Conservation (phyloP, 164 flowering plant species). For the Malania oleifera region DNA sequence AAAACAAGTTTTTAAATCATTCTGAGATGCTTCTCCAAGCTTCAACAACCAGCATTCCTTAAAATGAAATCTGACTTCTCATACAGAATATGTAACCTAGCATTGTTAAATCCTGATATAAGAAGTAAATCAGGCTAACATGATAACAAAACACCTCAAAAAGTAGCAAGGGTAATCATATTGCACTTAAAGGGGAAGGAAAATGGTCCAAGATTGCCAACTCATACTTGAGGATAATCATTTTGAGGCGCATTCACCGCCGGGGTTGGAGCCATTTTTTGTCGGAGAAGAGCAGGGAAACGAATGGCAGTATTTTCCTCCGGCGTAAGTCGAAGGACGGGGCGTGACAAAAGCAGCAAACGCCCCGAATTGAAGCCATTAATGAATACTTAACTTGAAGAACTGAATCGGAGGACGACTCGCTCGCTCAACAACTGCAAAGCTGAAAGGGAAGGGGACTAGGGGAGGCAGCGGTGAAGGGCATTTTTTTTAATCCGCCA, state of each 20-base stretch:
- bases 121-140: not conserved
- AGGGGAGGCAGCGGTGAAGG: no score
- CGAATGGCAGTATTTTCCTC: constrained; percentile 1
- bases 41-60: not conserved
- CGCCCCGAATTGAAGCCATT: constrained; percentile 48
- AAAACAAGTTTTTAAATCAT: not conserved
- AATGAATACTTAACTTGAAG: not conserved
- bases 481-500: constrained; percentile 35
- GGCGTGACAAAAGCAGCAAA: constrained; percentile 34
- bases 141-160: not conserved
- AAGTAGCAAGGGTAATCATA: not conserved
- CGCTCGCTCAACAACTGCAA: not conserved
- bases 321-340: constrained; percentile 27
- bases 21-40: not conserved
- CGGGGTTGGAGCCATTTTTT: constrained; percentile 18
- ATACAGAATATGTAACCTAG: not conserved
- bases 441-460: not conserved
- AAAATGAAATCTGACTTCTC: not conserved
- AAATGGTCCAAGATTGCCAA: not conserved
- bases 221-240: constrained; percentile 74
- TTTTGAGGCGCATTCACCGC: constrained; percentile 8
- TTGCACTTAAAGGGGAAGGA: not conserved
- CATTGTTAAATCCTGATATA: not conserved
- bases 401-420: not conserved
- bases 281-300: constrained; percentile 15